Evolutionary conservation across 176 grass and related monocot genomes (phyloP), one percentile per base, ranked within the genome.

Genomic region (Musa itinerans): DNA sequence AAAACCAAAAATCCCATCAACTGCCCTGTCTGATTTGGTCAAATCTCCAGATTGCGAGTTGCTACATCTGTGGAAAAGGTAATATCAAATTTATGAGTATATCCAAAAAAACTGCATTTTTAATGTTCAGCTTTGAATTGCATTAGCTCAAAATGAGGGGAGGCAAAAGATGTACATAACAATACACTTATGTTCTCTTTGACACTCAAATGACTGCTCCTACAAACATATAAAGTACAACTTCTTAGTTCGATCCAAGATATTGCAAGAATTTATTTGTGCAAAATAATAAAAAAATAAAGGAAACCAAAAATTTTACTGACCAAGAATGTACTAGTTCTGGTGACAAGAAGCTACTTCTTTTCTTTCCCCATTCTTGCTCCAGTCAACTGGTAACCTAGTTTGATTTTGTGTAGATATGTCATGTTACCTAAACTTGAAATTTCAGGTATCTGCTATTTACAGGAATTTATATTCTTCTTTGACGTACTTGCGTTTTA

Each of bases 1-100:
- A 80, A 99, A 99, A 76, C 95, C 95, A 83, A 99, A 92, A 79
- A 99, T 99, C 20, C 95, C 95, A 82, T 94, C 95, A 79, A 99
- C 86, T 79, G 95, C 95, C 52, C 86, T 81, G 21, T 99, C 90
- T 74, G 95, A 62, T 76, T 92, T 94, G 0, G 83, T 92, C 81
- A 99, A 74, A 69, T 99, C 95, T 79, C 95, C 95, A 68, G 90
- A 84, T 76, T 92, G 90, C 68, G 86, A 86, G 71, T 92, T 94
- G 81, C 95, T 99, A 86, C 95, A 99, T 74, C 95, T 99, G 86
- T 80, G 78, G 23, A 73, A 29, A 19, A 74, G 53, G 21, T 2
- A 74, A 27, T 56, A 22, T 68, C 58, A 75, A 63, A 77, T 63
- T 15, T 34, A 75, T 85, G 8, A 87, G 59, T 29, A 17, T 19